phyloP scores from a whole-genome alignment of 2,329 filamentous ascomycete genomes.

The Trematosphaeria pertusa region DNA sequence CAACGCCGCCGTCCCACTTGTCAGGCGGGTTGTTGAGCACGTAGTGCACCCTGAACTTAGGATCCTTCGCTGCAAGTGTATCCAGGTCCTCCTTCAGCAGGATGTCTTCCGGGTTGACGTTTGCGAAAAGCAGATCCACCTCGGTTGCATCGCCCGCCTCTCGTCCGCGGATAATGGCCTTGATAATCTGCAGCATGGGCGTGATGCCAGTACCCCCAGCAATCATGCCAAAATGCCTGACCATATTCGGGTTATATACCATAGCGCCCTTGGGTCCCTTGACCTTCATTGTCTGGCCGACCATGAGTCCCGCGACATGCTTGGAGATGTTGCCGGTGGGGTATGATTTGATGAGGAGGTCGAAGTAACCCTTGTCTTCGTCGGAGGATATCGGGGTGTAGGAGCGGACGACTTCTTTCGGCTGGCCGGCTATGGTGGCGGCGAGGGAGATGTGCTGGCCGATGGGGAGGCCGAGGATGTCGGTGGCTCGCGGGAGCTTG shows the following conservation, averaged over 20 bases:
- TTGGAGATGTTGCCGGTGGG: conserved; percentile 97
- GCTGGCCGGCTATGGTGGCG: conserved; percentile 57
- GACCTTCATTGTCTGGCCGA: conserved; percentile 84
- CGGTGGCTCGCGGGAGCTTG: conserved; percentile 75
- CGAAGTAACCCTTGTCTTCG: conserved; percentile 78
- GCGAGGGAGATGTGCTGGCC: conserved; percentile 98
- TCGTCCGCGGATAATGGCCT: conserved; percentile 84
- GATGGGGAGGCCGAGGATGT: conserved; percentile 94
- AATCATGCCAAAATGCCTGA: conserved; percentile 96
- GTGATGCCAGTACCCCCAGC: conserved; percentile 97
- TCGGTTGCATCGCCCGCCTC: conserved; percentile 79
- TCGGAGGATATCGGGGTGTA: conserved; percentile 53
- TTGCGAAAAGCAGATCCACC: conserved; percentile 95
- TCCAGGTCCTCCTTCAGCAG: conserved; percentile 93
- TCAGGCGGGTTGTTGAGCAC: conserved; percentile 95
- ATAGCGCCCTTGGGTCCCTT: conserved; percentile 96
- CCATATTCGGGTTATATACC: conserved; percentile 97
- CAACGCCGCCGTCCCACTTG: conserved; percentile 89
- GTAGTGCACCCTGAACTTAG: conserved; percentile 87
- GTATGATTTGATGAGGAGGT: conserved; percentile 98
- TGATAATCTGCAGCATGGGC: conserved; percentile 95
- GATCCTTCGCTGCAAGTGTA: conserved; percentile 75
- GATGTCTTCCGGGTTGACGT: conserved; percentile 92
- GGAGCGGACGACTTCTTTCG: conserved; percentile 50
- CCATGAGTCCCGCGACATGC: conserved; percentile 80